These are phyloP conservation scores for Ophiostoma angusticollis DNA, from an alignment of 2,329 filamentous ascomycete species.

Conservation along the genomic window DNA sequence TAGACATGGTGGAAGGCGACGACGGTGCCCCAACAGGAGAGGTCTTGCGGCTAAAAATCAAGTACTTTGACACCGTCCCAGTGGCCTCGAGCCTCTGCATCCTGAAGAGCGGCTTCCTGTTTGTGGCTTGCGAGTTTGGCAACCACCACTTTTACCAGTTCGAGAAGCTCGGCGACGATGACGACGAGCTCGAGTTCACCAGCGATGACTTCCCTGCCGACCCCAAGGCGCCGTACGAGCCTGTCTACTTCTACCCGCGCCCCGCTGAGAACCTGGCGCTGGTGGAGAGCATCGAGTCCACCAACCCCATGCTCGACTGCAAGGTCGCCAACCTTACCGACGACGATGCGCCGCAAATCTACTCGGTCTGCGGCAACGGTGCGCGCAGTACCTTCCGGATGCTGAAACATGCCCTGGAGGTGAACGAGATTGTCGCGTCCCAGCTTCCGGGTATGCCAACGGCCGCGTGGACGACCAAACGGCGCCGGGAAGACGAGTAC, in stretches of 20 bases:
- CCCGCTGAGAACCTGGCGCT: constrained; percentile 69
- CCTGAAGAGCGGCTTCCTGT: constrained; percentile 89
- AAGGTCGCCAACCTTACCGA: constrained; percentile 82
- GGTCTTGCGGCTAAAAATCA: constrained; percentile 75
- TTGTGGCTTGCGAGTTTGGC: constrained; percentile 81
- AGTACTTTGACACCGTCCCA: constrained; percentile 95
- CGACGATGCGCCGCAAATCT: constrained; percentile 94
- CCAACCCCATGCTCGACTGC: constrained; percentile 85
- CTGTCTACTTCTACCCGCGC: constrained; percentile 76
- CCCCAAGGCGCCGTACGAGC: constrained; percentile 55
- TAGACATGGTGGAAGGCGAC: constrained; percentile 78
- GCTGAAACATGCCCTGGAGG: constrained; percentile 82
- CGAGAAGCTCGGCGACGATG: constrained; percentile 90
- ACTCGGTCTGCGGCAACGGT: constrained; percentile 78
- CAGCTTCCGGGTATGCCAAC: constrained; percentile 79
- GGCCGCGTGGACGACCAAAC: constrained; percentile 90
- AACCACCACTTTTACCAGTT: constrained; percentile 96
- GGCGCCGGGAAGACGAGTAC: constrained; percentile 67
- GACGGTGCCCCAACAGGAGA: constrained; percentile 68
- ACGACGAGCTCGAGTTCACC: constrained; percentile 73
- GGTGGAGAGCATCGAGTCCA: constrained; percentile 72
- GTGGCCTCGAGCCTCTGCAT: constrained; percentile 81
- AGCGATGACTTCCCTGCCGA: constrained; percentile 77
- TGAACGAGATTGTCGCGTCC: constrained; percentile 91
- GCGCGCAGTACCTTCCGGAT: constrained; percentile 83